Evolutionary conservation across 352 stramenopile genomes (phyloP).

Genomic region (Phytophthora cactorum): DNA sequence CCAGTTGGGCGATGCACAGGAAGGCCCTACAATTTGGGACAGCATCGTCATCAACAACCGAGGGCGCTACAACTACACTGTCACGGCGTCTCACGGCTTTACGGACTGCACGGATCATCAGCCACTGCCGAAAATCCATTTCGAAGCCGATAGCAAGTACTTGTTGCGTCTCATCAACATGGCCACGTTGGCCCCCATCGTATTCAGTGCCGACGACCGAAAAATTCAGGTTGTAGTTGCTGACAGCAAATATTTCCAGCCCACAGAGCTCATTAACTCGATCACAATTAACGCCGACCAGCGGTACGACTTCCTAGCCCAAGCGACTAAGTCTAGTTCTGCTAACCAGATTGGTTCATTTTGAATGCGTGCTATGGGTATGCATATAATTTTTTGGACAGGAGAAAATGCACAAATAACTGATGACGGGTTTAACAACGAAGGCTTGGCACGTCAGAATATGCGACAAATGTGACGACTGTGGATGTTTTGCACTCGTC

Average conservation of each 20-base stretch:
- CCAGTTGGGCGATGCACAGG: conserved; percentile 14
- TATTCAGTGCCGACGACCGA: conserved; percentile 40
- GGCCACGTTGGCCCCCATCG: conserved; percentile 23
- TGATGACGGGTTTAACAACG: conserved; percentile 27
- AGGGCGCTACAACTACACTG: conserved; percentile 36
- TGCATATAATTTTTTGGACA: conserved; percentile 18
- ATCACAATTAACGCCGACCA: conserved; percentile 29
- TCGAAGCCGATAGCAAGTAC: conserved; percentile 24
- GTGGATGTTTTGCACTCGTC: too few relatives aligned
- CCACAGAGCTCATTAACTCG: conserved; percentile 16
- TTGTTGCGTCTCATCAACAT: conserved; percentile 33
- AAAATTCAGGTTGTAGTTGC: conserved; percentile 30
- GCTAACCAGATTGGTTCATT: conserved; percentile 8
- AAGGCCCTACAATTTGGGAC: conserved; percentile 18
- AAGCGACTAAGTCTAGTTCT: conserved; percentile 8
- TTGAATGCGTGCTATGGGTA: conserved; percentile 28
- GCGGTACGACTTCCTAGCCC: conserved; percentile 33
- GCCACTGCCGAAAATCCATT: conserved; percentile 23
- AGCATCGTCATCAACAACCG: conserved; percentile 33
- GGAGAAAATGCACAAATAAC: background rate
- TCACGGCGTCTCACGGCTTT: background rate
- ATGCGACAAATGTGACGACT: conserved; percentile 5
- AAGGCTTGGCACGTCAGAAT: conserved; percentile 21
- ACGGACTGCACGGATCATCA: conserved; percentile 21
- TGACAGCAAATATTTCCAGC: conserved; percentile 22